Conservation (phyloP, 1,139 yeast species). For the Scheffersomyces illinoinensis region DNA sequence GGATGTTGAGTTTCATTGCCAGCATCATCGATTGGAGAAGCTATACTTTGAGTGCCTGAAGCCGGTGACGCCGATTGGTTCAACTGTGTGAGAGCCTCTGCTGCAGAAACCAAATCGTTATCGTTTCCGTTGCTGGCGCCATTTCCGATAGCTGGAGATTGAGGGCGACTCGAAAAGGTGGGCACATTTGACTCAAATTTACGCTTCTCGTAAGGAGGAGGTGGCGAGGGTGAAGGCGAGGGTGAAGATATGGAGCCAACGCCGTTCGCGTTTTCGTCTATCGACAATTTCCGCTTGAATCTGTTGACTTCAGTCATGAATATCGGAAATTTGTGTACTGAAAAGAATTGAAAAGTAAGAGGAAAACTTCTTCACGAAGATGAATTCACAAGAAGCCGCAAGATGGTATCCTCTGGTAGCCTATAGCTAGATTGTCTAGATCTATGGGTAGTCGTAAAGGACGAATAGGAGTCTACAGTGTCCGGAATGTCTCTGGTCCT, state of each 20-base stretch:
- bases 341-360: background rate
- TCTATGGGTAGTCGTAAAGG: too few relatives aligned
- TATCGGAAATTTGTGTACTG: background rate
- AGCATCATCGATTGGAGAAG: background rate
- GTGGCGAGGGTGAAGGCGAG: constrained; percentile 8
- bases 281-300: background rate
- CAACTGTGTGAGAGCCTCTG: constrained; percentile 43
- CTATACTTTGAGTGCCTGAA: background rate
- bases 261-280: background rate
- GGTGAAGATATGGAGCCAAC: background rate
- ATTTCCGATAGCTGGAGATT: background rate
- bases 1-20: constrained; percentile 31
- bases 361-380: too few relatives aligned
- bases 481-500: background rate
- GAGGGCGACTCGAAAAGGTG: background rate
- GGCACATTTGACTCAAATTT: background rate
- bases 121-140: constrained; percentile 10
- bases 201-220: constrained; percentile 4
- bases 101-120: constrained; percentile 38
- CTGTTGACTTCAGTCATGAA: background rate
- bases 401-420: too few relatives aligned
- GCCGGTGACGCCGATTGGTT: constrained; percentile 20
- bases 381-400: too few relatives aligned
- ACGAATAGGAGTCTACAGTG: too few relatives aligned
- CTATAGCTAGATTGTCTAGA: too few relatives aligned